Base-by-base conservation (phyloP, 768 basidiomycete genomes). In the Boletales sp. region DNA sequence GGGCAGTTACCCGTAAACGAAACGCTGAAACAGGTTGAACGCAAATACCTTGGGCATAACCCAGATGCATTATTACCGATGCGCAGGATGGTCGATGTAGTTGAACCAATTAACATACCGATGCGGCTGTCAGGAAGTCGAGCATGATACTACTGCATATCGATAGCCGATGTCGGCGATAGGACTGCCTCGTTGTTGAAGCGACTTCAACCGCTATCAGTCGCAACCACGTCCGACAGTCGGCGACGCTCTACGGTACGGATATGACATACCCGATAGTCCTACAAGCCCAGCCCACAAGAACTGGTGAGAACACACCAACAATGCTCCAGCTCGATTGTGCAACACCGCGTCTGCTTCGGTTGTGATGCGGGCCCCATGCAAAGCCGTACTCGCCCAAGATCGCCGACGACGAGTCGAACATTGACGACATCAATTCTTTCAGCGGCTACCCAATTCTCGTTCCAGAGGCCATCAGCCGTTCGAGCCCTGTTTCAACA, bases 191-290 rank as follows among this genome's bases (percentile, higher is more conserved):
- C 19, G 76, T 74, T 8, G 78, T 75, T 13, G 84, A 79, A 4
- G 90, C 90, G 21, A 99, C 79, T 31, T 88, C 79, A 38, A 97
- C 76, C 7, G 85, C 84, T 2, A 87, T 87, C 49, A 98, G 97
- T 99, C 0, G 87, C 86, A 11, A 94, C 62, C n/a, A 98, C 97
- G 67, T 99, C 98, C 13, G 94, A 81, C 0, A 86, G 77, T 8
- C 94, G 88, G 11, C 98, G 77, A 65, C 85, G 92, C 65, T 94
- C 87, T n/a, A n/a, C n/a, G n/a, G 70, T 99, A 99, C 0, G 94
- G 93, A 68, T 97, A 99, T 3, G 93, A 68, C 97, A 99, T 3
- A 99, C 91, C 97, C 97, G 98, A 63, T 99, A 97, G 14, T 98
- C 92, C 92, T 93, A 61, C 21, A 29, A 18, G 11, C 6, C 6